These are phyloP conservation scores for Trifolium subterraneum DNA, from an alignment of 306 rosid genomes.

Conservation along the genomic window DNA sequence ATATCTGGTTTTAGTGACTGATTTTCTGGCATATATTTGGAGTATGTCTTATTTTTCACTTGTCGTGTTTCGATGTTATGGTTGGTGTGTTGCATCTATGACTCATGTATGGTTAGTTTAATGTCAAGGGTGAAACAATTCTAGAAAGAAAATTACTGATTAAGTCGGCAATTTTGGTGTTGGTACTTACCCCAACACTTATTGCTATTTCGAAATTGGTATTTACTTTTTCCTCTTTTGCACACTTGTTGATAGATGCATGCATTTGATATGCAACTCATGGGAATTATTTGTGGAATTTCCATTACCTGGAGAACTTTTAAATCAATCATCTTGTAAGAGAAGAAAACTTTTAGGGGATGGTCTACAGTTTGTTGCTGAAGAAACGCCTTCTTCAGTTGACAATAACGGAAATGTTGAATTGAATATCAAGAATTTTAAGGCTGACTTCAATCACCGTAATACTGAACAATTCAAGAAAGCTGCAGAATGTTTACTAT, in stretches of 20 bases:
- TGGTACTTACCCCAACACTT: slow-evolving; percentile 27
- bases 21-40: slow-evolving; percentile 28
- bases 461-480: slow-evolving; percentile 48
- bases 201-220: slow-evolving; percentile 27
- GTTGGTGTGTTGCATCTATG: slow-evolving; percentile 28
- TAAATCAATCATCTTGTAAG: slow-evolving; percentile 59
- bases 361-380: slow-evolving; percentile 36
- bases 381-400: slow-evolving; percentile 34
- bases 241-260: slow-evolving; percentile 57
- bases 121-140: slow-evolving; percentile 9
- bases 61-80: slow-evolving; percentile 29
- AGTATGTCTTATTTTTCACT: slow-evolving; percentile 2
- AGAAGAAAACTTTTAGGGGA: slow-evolving; percentile 58
- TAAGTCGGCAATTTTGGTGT: not conserved
- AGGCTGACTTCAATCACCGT: slow-evolving; percentile 40
- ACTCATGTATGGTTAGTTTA: slow-evolving; percentile 21
- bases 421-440: slow-evolving; percentile 36
- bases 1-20: slow-evolving; percentile 21
- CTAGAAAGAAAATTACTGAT: not conserved
- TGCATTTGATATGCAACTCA: slow-evolving; percentile 65
- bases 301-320: slow-evolving; percentile 46
- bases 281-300: slow-evolving; percentile 64
- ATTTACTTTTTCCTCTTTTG: slow-evolving; percentile 39
- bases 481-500: slow-evolving; percentile 72
- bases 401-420: slow-evolving; percentile 37